Conservation (phyloP, 2,329 filamentous ascomycete species). For the Colletotrichum sojae region DNA sequence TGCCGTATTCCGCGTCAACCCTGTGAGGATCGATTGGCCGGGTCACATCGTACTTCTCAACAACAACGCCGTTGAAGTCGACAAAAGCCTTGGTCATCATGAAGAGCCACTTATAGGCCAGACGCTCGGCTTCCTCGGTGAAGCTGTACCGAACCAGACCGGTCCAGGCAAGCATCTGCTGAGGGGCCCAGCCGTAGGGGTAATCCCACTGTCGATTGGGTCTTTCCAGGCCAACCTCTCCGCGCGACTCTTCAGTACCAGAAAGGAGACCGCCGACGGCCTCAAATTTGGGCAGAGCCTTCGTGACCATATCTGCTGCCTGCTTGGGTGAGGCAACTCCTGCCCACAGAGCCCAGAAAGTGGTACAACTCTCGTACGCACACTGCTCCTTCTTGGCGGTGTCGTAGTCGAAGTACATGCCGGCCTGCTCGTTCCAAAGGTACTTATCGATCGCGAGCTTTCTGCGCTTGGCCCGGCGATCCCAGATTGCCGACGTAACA, state of each 20-base stretch:
- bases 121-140: slow-evolving; percentile 86
- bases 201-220: slow-evolving; percentile 99
- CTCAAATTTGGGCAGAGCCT: slow-evolving; percentile 89
- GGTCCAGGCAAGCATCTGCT: slow-evolving; percentile 98
- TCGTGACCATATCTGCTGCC: slow-evolving; percentile 85
- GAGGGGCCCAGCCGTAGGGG: slow-evolving; percentile 97
- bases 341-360: slow-evolving; percentile 98
- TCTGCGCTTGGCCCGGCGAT: slow-evolving; percentile 86
- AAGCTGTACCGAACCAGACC: slow-evolving; percentile 94
- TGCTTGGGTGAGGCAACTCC: slow-evolving; percentile 88
- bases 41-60: slow-evolving; percentile 99
- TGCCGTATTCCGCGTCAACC: slow-evolving; percentile 97
- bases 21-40: slow-evolving; percentile 90
- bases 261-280: slow-evolving; percentile 89
- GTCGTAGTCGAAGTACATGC: slow-evolving; percentile 99
- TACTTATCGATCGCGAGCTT: slow-evolving; percentile 92
- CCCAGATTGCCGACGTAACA: slow-evolving; percentile 90
- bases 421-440: slow-evolving; percentile 91
- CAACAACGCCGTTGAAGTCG: slow-evolving; percentile 97
- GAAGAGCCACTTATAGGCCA: slow-evolving; percentile 97
- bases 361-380: slow-evolving; percentile 91
- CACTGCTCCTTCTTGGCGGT: slow-evolving; percentile 85
- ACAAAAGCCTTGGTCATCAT: slow-evolving; percentile 99
- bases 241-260: slow-evolving; percentile 90
- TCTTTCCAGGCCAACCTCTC: slow-evolving; percentile 81